phyloP scores from a whole-genome alignment of 2,329 filamentous ascomycete species.

The Aureobasidium mangrovei region DNA sequence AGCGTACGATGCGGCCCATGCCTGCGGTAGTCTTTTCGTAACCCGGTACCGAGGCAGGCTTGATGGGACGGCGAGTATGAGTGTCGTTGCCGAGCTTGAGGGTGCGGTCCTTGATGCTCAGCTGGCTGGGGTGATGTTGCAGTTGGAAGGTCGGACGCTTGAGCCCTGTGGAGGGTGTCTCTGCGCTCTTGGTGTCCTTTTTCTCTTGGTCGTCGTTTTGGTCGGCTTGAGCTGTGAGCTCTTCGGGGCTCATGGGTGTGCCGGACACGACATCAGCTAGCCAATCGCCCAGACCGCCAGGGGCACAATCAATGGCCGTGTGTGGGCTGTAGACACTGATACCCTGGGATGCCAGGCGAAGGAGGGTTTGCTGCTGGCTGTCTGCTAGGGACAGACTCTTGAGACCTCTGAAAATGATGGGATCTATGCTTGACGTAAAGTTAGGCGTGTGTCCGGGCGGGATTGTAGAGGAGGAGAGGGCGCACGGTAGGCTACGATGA shows the following conservation, averaged over 20 bases:
- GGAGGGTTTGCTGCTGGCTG: constrained; percentile 75
- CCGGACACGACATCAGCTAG: constrained; percentile 76
- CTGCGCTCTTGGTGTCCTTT: constrained; percentile 5
- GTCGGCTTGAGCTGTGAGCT: constrained; percentile 15
- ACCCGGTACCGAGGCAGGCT: constrained; percentile 36
- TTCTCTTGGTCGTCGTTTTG: background rate
- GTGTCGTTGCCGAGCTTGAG: constrained; percentile 32
- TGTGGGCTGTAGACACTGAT: constrained; percentile 96
- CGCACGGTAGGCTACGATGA: constrained; percentile 84
- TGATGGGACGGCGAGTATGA: constrained; percentile 47
- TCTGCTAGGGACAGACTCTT: constrained; percentile 81
- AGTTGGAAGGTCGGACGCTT: constrained; percentile 36
- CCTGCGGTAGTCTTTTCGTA: constrained; percentile 43
- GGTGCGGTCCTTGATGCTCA: constrained; percentile 26
- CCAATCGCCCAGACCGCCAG: constrained; percentile 85
- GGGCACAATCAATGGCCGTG: constrained; percentile 83
- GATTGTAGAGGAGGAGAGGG: constrained; percentile 10
- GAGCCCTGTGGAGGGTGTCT: constrained; percentile 26
- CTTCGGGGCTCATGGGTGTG: constrained; percentile 28
- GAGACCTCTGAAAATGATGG: constrained; percentile 89
- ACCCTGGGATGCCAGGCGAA: constrained; percentile 72
- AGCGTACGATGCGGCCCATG: constrained; percentile 53
- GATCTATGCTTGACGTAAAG: constrained; percentile 51
- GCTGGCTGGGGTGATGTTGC: constrained; percentile 42
- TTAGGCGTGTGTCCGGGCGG: constrained; percentile 18